Percentiles rank a stretch among this genome's conserved stretches.
Conservation (phyloP, 1,284 basidiomycete species). For the Tylopilus microsporus region DNA sequence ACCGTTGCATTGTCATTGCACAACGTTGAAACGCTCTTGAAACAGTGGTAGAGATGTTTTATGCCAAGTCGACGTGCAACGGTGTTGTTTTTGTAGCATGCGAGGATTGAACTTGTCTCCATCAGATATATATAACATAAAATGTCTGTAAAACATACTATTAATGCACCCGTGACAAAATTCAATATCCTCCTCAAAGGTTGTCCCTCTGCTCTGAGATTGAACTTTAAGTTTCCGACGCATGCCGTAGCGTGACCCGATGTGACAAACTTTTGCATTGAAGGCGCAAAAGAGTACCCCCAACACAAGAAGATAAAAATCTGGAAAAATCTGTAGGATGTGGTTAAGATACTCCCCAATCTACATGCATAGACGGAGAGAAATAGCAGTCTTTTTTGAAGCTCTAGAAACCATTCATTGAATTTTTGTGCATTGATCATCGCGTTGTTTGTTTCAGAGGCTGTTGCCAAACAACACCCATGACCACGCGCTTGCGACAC, state of each 20-base stretch:
- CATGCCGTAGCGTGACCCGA: background rate
- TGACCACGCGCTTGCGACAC: conserved; percentile 47
- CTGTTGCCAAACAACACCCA: conserved; percentile 32
- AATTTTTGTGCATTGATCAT: conserved; percentile 1
- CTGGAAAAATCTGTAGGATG: no score
- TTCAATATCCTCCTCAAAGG: no score
- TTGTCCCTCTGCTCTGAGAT: no score
- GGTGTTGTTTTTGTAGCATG: conserved; percentile 26
- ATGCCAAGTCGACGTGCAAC: conserved; percentile 15
- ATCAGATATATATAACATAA: conserved; percentile 30
- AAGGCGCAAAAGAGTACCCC: no score
- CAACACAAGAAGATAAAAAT: no score
- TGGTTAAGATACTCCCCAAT: no score
- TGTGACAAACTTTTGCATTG: background rate
- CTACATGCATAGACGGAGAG: no score
- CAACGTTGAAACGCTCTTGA: conserved; percentile 7
- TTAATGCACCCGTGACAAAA: conserved; percentile 1
- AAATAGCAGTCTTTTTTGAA: no score
- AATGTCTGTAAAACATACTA: conserved; percentile 37
- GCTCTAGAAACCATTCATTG: no score
- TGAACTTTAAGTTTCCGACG: no score
- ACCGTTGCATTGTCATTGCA: background rate
- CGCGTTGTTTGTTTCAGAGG: conserved; percentile 27
- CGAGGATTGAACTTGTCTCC: conserved; percentile 13
- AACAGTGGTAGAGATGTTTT: conserved; percentile 14